phyloP scores from a whole-genome alignment of 2,329 filamentous ascomycete species.

The Fusarium avenaceum region DNA sequence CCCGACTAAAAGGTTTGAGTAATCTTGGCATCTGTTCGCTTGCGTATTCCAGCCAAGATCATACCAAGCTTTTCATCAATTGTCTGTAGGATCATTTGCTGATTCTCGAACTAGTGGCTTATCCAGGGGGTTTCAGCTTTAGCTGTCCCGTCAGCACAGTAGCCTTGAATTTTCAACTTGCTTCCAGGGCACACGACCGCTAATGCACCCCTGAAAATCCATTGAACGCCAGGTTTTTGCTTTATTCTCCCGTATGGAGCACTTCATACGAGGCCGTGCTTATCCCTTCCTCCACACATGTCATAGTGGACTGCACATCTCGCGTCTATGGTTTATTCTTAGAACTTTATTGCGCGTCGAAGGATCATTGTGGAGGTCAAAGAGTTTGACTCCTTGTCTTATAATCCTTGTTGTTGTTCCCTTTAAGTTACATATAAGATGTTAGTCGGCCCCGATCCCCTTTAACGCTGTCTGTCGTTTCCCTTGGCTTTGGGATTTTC shows the following conservation, averaged over 20 bases:
- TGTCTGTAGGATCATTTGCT: background rate
- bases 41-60: background rate
- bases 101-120: slow-evolving; percentile 15
- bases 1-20: background rate
- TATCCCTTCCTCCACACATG: slow-evolving; percentile 25
- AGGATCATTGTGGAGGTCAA: slow-evolving; percentile 34
- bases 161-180: slow-evolving; percentile 4
- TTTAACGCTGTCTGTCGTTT: background rate
- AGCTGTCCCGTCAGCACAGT: background rate
- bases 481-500: slow-evolving; percentile 7
- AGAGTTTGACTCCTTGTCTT: slow-evolving; percentile 32
- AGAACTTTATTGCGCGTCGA: slow-evolving; percentile 31
- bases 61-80: slow-evolving; percentile 19
- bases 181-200: slow-evolving; percentile 10
- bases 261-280: slow-evolving; percentile 26
- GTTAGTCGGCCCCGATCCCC: slow-evolving; percentile 11
- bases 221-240: background rate
- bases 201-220: slow-evolving; percentile 29
- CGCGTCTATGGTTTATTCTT: slow-evolving; percentile 37
- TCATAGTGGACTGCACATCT: slow-evolving; percentile 28
- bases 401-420: slow-evolving; percentile 22
- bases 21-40: slow-evolving; percentile 3
- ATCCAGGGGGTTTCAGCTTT: slow-evolving; percentile 21
- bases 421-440: slow-evolving; percentile 32
- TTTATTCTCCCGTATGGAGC: background rate